Conservation (phyloP, 371 early-diverging fungal species). For the Lichtheimia hyalospora region DNA sequence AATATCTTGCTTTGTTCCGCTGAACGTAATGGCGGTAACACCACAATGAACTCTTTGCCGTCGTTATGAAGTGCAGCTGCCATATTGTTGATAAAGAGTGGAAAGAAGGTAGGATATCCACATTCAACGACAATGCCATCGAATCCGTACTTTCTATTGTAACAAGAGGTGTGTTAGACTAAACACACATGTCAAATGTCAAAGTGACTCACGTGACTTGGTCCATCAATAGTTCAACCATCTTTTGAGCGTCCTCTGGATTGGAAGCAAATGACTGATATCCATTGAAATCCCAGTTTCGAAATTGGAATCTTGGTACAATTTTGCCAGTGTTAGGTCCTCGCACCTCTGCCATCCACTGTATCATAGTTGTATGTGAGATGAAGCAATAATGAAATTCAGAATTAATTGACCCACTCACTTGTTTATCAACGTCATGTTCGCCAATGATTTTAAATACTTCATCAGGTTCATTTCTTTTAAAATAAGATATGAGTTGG, state of each 20-base stretch:
- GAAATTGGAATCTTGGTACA: constrained; percentile 59
- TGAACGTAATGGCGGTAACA: constrained; percentile 45
- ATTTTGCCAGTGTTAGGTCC: constrained; percentile 36
- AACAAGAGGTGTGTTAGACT: background rate
- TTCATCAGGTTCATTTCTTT: background rate
- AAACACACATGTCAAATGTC: background rate
- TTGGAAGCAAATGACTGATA: constrained; percentile 31
- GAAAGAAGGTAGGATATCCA: constrained; percentile 43
- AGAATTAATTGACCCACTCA: constrained; percentile 14
- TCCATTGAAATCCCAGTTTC: constrained; percentile 44
- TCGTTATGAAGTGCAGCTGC: constrained; percentile 25
- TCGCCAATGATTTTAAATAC: constrained; percentile 47
- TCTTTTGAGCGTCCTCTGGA: constrained; percentile 13
- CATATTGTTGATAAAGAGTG: constrained; percentile 31
- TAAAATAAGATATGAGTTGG: background rate
- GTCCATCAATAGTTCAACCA: constrained; percentile 34
- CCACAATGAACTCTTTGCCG: constrained; percentile 41
- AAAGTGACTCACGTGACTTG: constrained; percentile 35
- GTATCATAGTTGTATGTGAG: background rate
- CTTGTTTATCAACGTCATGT: constrained; percentile 60
- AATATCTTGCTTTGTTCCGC: constrained; percentile 29
- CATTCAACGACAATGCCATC: constrained; percentile 63
- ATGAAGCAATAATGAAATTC: background rate
- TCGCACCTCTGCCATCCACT: constrained; percentile 61
- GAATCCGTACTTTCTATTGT: constrained; percentile 41